These are phyloP conservation scores for Apiosordaria backusii DNA, from an alignment of 495 filamentous ascomycete genomes.

Conservation along the genomic window DNA sequence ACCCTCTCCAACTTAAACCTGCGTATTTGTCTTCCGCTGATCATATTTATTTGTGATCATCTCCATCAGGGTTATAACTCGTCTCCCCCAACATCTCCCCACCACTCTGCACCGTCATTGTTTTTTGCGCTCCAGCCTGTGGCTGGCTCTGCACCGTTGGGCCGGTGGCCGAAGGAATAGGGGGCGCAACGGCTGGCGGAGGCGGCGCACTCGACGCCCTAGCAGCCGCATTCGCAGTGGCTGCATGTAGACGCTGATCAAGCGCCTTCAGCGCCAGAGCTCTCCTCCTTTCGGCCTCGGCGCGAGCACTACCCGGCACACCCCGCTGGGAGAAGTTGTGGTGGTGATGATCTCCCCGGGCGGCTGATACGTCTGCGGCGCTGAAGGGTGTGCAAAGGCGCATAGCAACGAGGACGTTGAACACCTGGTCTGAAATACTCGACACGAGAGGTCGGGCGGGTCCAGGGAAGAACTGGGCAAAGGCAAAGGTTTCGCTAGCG, in stretches of 20 bases:
- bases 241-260: constrained; percentile 85
- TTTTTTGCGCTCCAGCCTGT: constrained; percentile 44
- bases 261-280: constrained; percentile 86
- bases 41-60: constrained; percentile 24
- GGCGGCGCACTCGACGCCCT: constrained; percentile 39
- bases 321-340: constrained; percentile 48
- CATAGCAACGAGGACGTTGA: constrained; percentile 66
- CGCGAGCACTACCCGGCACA: constrained; percentile 68
- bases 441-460: constrained; percentile 73
- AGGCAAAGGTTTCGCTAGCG: constrained; percentile 91
- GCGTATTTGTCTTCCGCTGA: neutral
- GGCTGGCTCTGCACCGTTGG: constrained; percentile 50
- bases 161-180: constrained; percentile 39
- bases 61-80: constrained; percentile 63
- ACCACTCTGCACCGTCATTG: constrained; percentile 35
- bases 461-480: constrained; percentile 93
- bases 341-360: constrained; percentile 45
- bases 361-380: constrained; percentile 74
- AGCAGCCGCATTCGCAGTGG: constrained; percentile 52
- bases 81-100: constrained; percentile 61
- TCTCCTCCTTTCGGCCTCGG: constrained; percentile 87
- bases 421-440: constrained; percentile 68
- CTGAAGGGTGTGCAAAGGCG: constrained; percentile 84
- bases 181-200: constrained; percentile 36
- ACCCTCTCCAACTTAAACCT: too few species aligned